Evolutionary conservation across 495 filamentous ascomycete species (phyloP).

Genomic region (Talaromyces adpressus): DNA sequence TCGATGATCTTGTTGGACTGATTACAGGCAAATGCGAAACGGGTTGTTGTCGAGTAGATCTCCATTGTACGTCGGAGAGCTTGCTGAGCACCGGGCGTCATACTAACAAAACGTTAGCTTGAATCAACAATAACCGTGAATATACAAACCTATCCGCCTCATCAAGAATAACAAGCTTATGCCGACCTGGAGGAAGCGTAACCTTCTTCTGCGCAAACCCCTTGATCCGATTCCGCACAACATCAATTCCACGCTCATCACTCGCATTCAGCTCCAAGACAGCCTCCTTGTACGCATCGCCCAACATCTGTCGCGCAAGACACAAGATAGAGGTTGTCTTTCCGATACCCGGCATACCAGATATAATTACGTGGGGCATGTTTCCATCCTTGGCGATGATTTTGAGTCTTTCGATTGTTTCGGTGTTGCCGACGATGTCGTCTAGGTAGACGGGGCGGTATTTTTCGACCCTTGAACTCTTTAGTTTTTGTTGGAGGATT

Average conservation of each 20-base stretch:
- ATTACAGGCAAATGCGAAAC: constrained; percentile 98
- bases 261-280: constrained; percentile 94
- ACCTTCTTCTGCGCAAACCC: constrained; percentile 99
- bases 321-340: constrained; percentile 97
- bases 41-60: constrained; percentile 93
- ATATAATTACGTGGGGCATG: constrained; percentile 99
- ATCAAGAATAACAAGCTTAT: constrained; percentile 96
- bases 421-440: constrained; percentile 94
- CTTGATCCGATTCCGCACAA: constrained; percentile 97
- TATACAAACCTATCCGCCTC: constrained; percentile 74
- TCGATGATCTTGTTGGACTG: constrained; percentile 99
- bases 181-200: constrained; percentile 80
- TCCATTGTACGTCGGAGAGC: constrained; percentile 96
- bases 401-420: constrained; percentile 95
- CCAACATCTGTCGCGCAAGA: constrained; percentile 84
- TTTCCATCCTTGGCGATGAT: constrained; percentile 99
- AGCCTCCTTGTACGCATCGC: constrained; percentile 94
- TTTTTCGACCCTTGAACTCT: constrained; percentile 80
- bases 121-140: neutral
- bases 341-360: constrained; percentile 97
- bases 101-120: constrained; percentile 37
- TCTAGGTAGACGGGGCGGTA: constrained; percentile 92
- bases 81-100: constrained; percentile 96
- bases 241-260: constrained; percentile 96
- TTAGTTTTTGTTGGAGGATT: constrained; percentile 8